phyloP scores from a whole-genome alignment of 2,329 filamentous ascomycete species.

The Paecilomyces formosus region DNA sequence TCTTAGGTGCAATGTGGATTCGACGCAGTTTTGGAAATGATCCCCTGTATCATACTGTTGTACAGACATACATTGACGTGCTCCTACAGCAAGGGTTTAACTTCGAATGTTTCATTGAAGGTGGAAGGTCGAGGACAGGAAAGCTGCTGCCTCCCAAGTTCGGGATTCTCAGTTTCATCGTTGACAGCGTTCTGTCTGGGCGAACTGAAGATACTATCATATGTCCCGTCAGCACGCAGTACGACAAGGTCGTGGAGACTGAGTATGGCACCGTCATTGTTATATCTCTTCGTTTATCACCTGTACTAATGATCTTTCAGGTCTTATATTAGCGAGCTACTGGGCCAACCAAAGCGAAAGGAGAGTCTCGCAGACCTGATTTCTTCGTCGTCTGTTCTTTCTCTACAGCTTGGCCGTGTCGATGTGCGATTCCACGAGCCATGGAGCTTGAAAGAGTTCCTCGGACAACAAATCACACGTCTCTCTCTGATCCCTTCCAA shows the following conservation, averaged over 20 bases:
- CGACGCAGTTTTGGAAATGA: conserved; percentile 88
- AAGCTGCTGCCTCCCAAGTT: conserved; percentile 94
- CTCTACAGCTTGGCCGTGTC: conserved; percentile 79
- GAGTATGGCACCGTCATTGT: conserved; percentile 41
- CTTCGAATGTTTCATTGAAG: conserved; percentile 96
- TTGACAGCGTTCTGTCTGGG: conserved; percentile 84
- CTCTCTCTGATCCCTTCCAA: conserved; percentile 38
- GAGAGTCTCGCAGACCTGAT: conserved; percentile 88
- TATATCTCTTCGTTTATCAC: background rate
- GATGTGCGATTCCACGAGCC: conserved; percentile 95
- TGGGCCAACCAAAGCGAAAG: conserved; percentile 91
- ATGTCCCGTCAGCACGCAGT: conserved; percentile 93
- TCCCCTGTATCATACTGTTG: conserved; percentile 80
- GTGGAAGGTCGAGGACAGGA: conserved; percentile 82
- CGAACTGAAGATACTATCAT: conserved; percentile 86
- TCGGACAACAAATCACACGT: conserved; percentile 65
- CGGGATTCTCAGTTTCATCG: conserved; percentile 82
- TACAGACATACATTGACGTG: conserved; percentile 93
- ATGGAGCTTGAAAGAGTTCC: conserved; percentile 80
- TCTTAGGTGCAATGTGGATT: conserved; percentile 81
- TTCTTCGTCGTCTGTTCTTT: conserved; percentile 80
- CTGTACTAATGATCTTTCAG: conserved; percentile 21
- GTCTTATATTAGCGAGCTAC: conserved; percentile 87
- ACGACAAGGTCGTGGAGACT: conserved; percentile 98
- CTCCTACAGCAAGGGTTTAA: conserved; percentile 86